Evolutionary conservation across 352 stramenopile genomes (phyloP).

Genomic region (Elongisporangium anandrum): DNA sequence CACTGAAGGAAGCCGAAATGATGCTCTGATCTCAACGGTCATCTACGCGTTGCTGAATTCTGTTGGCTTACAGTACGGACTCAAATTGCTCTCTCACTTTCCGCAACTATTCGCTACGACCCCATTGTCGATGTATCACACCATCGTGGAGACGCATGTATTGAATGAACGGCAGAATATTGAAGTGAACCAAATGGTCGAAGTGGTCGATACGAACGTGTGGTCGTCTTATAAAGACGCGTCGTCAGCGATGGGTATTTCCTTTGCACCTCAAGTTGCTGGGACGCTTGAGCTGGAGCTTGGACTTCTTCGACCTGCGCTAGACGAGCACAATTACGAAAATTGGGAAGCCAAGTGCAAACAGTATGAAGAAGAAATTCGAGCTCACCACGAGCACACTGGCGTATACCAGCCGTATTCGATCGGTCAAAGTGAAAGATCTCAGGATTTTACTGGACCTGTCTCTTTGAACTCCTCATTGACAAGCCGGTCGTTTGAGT

Average conservation of each 20-base stretch:
- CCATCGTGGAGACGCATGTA: constrained; percentile 66
- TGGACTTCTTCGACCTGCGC: constrained; percentile 24
- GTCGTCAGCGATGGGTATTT: constrained; percentile 37
- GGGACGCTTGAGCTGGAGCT: constrained; percentile 69
- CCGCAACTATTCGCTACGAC: constrained; percentile 60
- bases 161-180: constrained; percentile 61
- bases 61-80: constrained; percentile 42
- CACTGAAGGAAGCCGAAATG: constrained; percentile 34
- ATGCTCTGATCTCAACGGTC: constrained; percentile 49
- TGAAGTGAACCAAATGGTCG: constrained; percentile 66
- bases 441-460: neutral
- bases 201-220: constrained; percentile 77
- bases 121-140: constrained; percentile 72
- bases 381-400: constrained; percentile 10
- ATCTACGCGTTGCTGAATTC: constrained; percentile 70
- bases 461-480: constrained; percentile 7
- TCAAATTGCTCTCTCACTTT: constrained; percentile 55
- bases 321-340: constrained; percentile 44
- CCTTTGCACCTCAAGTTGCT: constrained; percentile 64
- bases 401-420: neutral
- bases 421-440: neutral
- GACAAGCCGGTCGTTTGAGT: constrained; percentile 62
- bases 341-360: constrained; percentile 50
- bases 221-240: constrained; percentile 78
- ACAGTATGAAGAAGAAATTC: constrained; percentile 38